These are phyloP conservation scores for Fonsecaea nubica DNA, from an alignment of 2,329 filamentous ascomycete species.

Conservation along the genomic window DNA sequence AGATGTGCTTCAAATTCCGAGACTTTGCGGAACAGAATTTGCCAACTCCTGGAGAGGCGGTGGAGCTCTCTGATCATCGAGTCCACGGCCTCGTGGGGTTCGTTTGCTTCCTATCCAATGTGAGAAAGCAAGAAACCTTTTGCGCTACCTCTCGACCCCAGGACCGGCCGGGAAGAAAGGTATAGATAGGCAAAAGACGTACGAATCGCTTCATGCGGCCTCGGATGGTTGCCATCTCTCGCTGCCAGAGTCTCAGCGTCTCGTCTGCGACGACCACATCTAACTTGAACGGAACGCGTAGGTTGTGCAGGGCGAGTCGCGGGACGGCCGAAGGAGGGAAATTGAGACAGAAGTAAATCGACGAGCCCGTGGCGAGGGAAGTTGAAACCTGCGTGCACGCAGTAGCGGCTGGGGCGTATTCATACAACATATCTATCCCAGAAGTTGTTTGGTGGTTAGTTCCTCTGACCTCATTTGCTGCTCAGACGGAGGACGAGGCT, in stretches of 20 bases:
- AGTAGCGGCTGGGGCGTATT: constrained; percentile 4
- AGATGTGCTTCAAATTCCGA: constrained; percentile 13
- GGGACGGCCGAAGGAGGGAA: background rate
- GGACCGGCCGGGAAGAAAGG: background rate
- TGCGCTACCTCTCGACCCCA: background rate
- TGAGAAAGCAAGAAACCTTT: background rate
- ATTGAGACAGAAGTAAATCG: constrained; percentile 15
- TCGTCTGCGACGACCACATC: constrained; percentile 9
- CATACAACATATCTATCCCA: constrained; percentile 10
- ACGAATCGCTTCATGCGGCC: constrained; percentile 11
- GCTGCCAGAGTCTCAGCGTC: constrained; percentile 13
- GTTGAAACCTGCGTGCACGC: constrained; percentile 9
- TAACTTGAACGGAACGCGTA: constrained; percentile 3
- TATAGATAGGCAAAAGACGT: background rate
- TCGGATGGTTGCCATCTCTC: background rate
- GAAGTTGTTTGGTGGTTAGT: background rate
- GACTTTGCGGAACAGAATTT: constrained; percentile 13
- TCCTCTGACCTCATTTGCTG: too few species aligned
- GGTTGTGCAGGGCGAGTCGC: background rate
- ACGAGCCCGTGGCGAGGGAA: background rate
- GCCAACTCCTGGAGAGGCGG: constrained; percentile 6
- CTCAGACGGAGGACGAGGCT: too few species aligned
- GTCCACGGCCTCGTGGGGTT: constrained; percentile 6
- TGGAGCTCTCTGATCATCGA: constrained; percentile 8
- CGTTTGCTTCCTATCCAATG: background rate